Base-by-base conservation (phyloP, 768 basidiomycete species). In the Leccinum barrowsii region DNA sequence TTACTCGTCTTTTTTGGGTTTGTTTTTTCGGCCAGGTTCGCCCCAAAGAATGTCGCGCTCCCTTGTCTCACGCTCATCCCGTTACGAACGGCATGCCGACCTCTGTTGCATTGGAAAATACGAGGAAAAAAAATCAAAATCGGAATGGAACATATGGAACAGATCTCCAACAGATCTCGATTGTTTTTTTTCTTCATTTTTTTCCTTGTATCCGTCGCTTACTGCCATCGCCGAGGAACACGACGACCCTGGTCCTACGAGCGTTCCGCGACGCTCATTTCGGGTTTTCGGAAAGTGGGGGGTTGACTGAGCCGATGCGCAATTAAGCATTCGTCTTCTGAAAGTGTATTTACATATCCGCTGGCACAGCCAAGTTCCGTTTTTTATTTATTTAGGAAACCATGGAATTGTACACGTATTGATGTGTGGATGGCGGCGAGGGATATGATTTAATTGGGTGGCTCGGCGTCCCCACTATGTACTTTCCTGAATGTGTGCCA, bases 241-340 rank as follows among this genome's bases (percentile, higher is more conserved):
- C 8, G 24, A 35, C 15, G 5, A 15, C 34, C 17, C 34, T 30
- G 7, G n/a, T n/a, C 40, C 40, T 28, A 59, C 61, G 65, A 67
- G 51, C 58, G 11, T 68, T 61, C 67, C 66, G 68, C 68, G 63
- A 68, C 54, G 19, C 52, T 70, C 49, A 52, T 57, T 60, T 65
- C 58, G 57, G 61, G 47, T 2, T 47, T 51, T 53, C 53, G 65
- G 59, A 5, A 42, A 34, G 22, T 44, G 50, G 26, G 37, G 21
- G 35, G 32, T 21, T 44, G 59, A 37, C 32, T 40, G 24, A 26
- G 32, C 26, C 28, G 52, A 46, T 17, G 54, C 30, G 55, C 15
- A 49, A 57, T 56, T 49, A 54, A 59, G 50, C 52, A 34, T 59
- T 42, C 54, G 37, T 30, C 28, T 40, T 32, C 17, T 10, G 37